These are phyloP conservation scores for Diaporthe ampelina DNA, from an alignment of 2,329 filamentous ascomycete species.

Conservation along the genomic window DNA sequence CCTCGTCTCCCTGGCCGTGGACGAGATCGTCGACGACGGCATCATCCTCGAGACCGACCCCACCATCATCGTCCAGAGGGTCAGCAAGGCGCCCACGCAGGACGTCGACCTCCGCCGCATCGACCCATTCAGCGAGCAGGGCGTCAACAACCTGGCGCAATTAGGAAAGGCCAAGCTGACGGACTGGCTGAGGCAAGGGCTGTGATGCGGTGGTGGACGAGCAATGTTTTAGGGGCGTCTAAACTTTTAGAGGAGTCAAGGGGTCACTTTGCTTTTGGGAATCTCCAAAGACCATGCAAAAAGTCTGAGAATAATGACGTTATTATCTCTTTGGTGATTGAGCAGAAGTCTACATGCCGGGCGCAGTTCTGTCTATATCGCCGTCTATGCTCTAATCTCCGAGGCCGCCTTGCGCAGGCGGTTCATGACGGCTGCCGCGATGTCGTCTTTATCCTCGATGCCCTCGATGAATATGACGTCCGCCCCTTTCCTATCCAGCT, in stretches of 20 bases:
- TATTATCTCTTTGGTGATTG: conserved; percentile 16
- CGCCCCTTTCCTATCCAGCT: conserved; percentile 83
- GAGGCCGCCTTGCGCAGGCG: conserved; percentile 83
- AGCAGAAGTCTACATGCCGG: conserved; percentile 19
- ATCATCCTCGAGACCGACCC: conserved; percentile 98
- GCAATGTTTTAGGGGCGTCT: conserved; percentile 38
- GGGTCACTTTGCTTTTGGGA: conserved; percentile 39
- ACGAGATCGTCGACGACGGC: conserved; percentile 95
- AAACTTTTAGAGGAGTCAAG: conserved; percentile 43
- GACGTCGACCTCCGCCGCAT: conserved; percentile 95
- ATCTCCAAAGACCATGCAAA: conserved; percentile 33
- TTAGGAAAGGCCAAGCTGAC: conserved; percentile 93
- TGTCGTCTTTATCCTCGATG: conserved; percentile 82
- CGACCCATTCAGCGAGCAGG: conserved; percentile 90
- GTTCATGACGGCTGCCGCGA: conserved; percentile 91
- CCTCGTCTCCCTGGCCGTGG: conserved; percentile 90
- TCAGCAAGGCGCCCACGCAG: conserved; percentile 91
- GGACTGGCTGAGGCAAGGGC: conserved; percentile 88
- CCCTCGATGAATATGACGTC: conserved; percentile 93
- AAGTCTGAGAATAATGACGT: conserved; percentile 22
- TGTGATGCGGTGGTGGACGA: conserved; percentile 60
- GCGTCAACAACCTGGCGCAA: conserved; percentile 92
- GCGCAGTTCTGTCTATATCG: conserved; percentile 51
- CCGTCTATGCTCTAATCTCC: conserved; percentile 55
- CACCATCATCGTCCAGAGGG: conserved; percentile 90